Evolutionary conservation across 2,329 filamentous ascomycete genomes (phyloP), one percentile per base, ranked within the genome.

Genomic region (Nannizziopsis arthrosporioides): DNA sequence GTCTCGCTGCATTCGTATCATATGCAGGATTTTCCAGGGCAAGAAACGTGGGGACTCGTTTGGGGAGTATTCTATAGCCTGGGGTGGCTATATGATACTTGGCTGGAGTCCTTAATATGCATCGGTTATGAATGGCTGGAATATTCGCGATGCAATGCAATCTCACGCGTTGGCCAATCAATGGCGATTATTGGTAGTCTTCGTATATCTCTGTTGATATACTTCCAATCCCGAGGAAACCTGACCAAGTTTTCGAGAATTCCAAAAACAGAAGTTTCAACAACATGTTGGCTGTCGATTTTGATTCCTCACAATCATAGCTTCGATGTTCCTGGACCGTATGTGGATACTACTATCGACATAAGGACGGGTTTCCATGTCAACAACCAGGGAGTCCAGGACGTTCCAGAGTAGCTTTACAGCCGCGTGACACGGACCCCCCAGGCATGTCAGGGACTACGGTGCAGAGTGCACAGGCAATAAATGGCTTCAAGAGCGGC

Each of bases 11-110:
- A 36, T 36, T 12, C 34, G 15, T 15, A 36, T 36, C 34, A 36
- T 3, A 3, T 27, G 22, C 15, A 47, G 37, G 44, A 36, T 47
- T 31, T 30, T 22, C 44, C 44, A 30, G 44, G 41, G 30, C 30
- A 30, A 47, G 44, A 47, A 46, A 41, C 44, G 44, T 47, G 44
- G 44, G 30, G 44, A 47, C 11, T 38, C 44, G 44, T 38, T 41
- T 47, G 32, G 6, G 36, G 41, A 30, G 22, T 40, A 35, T 35
- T n/a, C n/a, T 47, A 35, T 47, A 18, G 37, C 27, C 36, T 12
- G 30, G 44, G 30, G 5, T 8, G 15, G n/a, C 2, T 35, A 41
- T 41, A 47, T n/a, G 27, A 30, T 34, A 14, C 30, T 19, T 34
- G 37, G 36, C 27, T 15, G 19, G 19, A 12, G 3, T 19, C 12